Evolutionary conservation across 2,329 filamentous ascomycete genomes (phyloP), one percentile per base, ranked within the genome.

Genomic region (Paraphoma chrysanthemicola): DNA sequence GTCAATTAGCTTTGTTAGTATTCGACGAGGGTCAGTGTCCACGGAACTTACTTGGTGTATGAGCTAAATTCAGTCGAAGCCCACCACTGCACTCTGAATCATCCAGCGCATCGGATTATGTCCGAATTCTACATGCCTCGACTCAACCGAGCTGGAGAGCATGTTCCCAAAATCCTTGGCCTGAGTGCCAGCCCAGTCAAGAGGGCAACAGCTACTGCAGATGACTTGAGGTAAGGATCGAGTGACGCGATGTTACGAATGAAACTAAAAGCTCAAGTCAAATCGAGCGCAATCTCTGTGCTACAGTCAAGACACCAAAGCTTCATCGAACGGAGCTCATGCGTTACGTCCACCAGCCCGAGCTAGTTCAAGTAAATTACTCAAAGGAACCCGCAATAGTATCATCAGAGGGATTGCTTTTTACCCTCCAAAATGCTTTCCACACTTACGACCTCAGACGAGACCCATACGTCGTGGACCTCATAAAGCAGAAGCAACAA

Each of bases 181-280:
- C 80, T 97, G 23, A 93, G 90, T 6, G 93, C 93, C 0, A 96
- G 90, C 59, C 92, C 92, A 0, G 84, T 91, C 3, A 86, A 89
- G 62, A 85, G 81, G 53, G 86, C 84, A 1, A 83, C 83, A 14
- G 72, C 82, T 1, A 76, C 79, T 1, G 83, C 83, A 8, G 52
- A 57, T 43, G 63, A 61, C 36, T 79, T 94, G 12, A 78, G 84
- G 73, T 84, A 67, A 64, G 63, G 41, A 10, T 23, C 23, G 2
- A 23, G 23, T 23, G 23, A 23, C 23, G 5, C 23, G 23, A 23
- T 23, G 23, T 23, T 5, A 5, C 23, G 23, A 23, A 23, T 23
- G 23, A n/a, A 47, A 46, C 60, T 74, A 28, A 75, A 17, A 33
- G 46, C 10, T 29, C 14, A 45, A 82, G 81, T 46, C 71, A 74